Conservation (phyloP, 192 early-diverging fungal genomes). For the Entomortierella parvispora region DNA sequence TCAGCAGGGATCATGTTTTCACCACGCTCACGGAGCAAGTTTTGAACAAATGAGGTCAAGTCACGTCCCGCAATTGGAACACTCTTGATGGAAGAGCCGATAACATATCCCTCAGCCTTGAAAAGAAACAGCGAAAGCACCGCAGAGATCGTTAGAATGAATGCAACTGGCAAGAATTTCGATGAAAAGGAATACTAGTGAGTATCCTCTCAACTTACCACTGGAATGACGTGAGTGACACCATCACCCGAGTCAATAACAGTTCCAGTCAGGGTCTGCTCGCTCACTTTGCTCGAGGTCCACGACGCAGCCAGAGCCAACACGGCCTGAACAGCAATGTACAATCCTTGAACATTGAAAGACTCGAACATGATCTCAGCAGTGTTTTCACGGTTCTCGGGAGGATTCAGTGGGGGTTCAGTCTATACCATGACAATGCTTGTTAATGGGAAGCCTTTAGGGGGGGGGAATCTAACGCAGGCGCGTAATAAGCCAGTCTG, state of each 20-base stretch:
- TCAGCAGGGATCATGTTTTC: slow-evolving; percentile 97
- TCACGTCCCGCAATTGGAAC: slow-evolving; percentile 99
- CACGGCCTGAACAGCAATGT: slow-evolving; percentile 99
- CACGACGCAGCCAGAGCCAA: slow-evolving; percentile 96
- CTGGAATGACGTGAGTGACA: slow-evolving; percentile 99
- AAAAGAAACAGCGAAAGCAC: not conserved
- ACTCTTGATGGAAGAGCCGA: slow-evolving; percentile 97
- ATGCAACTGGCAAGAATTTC: too few relatives aligned
- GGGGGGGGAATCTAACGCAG: not conserved
- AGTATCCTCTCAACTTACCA: too few relatives aligned
- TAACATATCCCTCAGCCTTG: slow-evolving; percentile 97
- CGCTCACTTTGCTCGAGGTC: slow-evolving; percentile 85
- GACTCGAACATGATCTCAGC: slow-evolving; percentile 99
- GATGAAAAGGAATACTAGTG: too few relatives aligned
- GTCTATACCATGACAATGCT: slow-evolving; percentile 67
- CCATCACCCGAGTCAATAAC: slow-evolving; percentile 99
- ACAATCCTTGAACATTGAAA: slow-evolving; percentile 96
- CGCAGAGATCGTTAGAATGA: not conserved
- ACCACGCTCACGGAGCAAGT: slow-evolving; percentile 94
- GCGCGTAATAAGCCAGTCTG: not conserved
- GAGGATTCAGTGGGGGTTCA: slow-evolving; percentile 97
- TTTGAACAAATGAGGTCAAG: slow-evolving; percentile 97
- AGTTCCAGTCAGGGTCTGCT: slow-evolving; percentile 95
- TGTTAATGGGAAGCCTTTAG: too few relatives aligned
- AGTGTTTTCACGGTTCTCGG: slow-evolving; percentile 98